These are phyloP conservation scores for Bruguiera gymnorhiza DNA, from an alignment of 345 rosid genomes.

Conservation along the genomic window DNA sequence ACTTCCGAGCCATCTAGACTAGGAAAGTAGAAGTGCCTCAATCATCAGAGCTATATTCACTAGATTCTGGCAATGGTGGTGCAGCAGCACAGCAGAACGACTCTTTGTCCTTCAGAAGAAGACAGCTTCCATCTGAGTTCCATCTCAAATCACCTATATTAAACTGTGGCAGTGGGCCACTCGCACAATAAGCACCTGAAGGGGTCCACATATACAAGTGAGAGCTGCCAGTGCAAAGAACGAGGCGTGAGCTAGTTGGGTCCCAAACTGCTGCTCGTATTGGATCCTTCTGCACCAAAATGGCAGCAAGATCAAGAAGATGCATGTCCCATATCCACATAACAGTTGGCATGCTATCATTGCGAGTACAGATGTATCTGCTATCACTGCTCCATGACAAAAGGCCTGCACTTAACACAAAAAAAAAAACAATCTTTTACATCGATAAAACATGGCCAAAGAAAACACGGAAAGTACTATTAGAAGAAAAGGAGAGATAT, in stretches of 20 bases:
- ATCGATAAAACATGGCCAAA: no score
- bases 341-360: slow-evolving; percentile 53
- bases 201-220: slow-evolving; percentile 98
- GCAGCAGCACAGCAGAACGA: slow-evolving; percentile 80
- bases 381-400: slow-evolving; percentile 95
- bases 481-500: no score
- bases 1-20: not conserved
- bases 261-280: slow-evolving; percentile 88
- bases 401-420: slow-evolving; percentile 49
- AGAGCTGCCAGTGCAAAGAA: slow-evolving; percentile 84
- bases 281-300: slow-evolving; percentile 91
- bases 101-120: slow-evolving; percentile 91
- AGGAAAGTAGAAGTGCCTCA: slow-evolving; percentile 22
- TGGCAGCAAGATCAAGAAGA: slow-evolving; percentile 79
- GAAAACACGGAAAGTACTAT: no score
- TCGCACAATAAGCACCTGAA: slow-evolving; percentile 88
- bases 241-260: slow-evolving; percentile 79
- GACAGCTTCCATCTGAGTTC: slow-evolving; percentile 92
- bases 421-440: no score
- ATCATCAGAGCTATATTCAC: slow-evolving; percentile 89
- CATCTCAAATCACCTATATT: slow-evolving; percentile 76
- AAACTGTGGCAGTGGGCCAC: slow-evolving; percentile 70
- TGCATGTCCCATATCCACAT: slow-evolving; percentile 95
- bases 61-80: slow-evolving; percentile 66
- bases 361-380: slow-evolving; percentile 77